These are phyloP conservation scores for Henckelia pumila DNA, from an alignment of 257 asterid genomes.

Conservation along the genomic window DNA sequence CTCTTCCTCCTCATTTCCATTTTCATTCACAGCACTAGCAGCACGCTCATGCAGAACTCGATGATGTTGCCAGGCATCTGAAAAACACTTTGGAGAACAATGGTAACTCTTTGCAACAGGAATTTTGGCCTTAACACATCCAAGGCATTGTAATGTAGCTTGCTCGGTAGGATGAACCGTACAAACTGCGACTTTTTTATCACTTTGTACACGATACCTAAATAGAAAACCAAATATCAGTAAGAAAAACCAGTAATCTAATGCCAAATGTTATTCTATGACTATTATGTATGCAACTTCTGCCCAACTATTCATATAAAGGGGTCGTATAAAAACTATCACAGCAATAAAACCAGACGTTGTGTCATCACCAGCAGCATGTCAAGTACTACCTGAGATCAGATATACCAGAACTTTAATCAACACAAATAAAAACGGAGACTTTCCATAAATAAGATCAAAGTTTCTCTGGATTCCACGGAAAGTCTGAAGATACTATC, in stretches of 20 bases:
- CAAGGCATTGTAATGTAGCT: constrained; percentile 90
- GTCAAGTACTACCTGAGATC: constrained; percentile 12
- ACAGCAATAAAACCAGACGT: neutral
- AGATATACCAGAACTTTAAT: constrained; percentile 1
- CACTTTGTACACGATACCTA: constrained; percentile 98
- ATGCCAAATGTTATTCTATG: neutral
- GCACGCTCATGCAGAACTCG: constrained; percentile 95
- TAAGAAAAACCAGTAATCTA: constrained; percentile 3
- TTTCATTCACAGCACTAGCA: constrained; percentile 47
- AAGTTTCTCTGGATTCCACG: neutral
- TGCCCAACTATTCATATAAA: neutral
- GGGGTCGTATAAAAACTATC: neutral
- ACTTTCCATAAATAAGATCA: neutral
- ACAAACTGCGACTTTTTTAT: constrained; percentile 79
- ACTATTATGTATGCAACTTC: neutral
- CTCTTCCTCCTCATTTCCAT: constrained; percentile 58
- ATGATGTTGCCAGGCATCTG: constrained; percentile 95
- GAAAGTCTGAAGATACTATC: neutral
- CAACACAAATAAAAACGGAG: neutral
- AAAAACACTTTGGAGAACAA: constrained; percentile 84
- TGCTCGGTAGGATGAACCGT: constrained; percentile 92
- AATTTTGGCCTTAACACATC: constrained; percentile 86
- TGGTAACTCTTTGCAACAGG: constrained; percentile 86
- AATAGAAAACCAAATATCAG: constrained; percentile 22
- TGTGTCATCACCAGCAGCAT: neutral